Evolutionary conservation across 2,329 filamentous ascomycete genomes (phyloP).

Genomic region (Talaromyces sp.): DNA sequence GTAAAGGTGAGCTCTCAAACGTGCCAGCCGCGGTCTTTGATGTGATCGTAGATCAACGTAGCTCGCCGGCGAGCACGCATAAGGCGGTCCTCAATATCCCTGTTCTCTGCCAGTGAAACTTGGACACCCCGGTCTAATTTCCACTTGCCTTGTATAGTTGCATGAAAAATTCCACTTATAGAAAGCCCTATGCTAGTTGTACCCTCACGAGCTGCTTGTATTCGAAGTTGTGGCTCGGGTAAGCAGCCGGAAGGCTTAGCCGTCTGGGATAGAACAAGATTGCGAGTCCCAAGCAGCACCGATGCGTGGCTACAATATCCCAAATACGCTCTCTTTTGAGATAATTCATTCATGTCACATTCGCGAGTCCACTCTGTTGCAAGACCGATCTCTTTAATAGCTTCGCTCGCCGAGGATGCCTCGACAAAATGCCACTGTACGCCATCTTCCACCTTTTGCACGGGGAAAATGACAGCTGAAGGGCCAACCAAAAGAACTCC

Average conservation of each 20-base stretch:
- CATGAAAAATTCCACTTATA: not conserved
- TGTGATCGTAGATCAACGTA: not conserved
- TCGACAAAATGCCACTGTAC: slow-evolving; percentile 2
- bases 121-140: not conserved
- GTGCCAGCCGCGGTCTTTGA: not conserved
- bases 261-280: not conserved
- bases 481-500: not conserved
- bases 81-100: not conserved
- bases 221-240: not conserved
- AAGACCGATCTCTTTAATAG: not conserved
- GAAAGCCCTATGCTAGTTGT: not conserved
- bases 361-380: not conserved
- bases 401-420: not conserved
- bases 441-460: not conserved
- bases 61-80: not conserved
- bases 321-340: not conserved
- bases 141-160: not conserved
- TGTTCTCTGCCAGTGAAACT: not conserved
- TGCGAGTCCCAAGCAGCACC: not conserved
- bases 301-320: not conserved
- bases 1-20: not conserved
- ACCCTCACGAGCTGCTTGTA: slow-evolving; percentile 23
- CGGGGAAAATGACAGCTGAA: not conserved
- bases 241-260: not conserved
- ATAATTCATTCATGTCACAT: not conserved